phyloP scores from a whole-genome alignment of 805 yeast genomes.

The Wickerhamiella musiphila region DNA sequence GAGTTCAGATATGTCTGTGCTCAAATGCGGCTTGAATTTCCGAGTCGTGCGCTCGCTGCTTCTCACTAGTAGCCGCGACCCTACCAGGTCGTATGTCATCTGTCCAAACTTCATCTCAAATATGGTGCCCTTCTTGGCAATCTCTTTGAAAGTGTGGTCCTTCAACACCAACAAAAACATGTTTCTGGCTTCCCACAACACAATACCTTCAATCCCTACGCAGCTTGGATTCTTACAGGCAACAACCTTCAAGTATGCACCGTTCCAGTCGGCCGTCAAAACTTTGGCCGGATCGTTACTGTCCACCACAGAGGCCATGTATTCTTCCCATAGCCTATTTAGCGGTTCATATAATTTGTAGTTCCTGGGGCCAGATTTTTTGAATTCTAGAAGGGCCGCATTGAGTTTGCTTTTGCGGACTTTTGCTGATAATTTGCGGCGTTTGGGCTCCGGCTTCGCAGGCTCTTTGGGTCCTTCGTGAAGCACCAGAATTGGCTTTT shows the following conservation, averaged over 20 bases:
- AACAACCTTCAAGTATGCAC: conserved; percentile 45
- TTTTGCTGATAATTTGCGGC: no score
- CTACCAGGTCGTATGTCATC: conserved; percentile 62
- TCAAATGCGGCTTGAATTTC: conserved; percentile 68
- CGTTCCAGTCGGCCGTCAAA: conserved; percentile 67
- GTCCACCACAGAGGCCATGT: conserved; percentile 42
- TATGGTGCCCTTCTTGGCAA: conserved; percentile 51
- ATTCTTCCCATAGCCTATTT: conserved; percentile 56
- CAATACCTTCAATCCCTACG: conserved; percentile 55
- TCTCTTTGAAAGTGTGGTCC: conserved; percentile 25
- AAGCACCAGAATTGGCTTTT: conserved; percentile 21
- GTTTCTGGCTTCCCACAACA: conserved; percentile 69
- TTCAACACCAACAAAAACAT: conserved; percentile 46
- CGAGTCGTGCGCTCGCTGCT: conserved; percentile 67
- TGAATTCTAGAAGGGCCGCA: conserved; percentile 22
- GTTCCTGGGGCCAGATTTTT: conserved; percentile 8
- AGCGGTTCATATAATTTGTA: conserved; percentile 38
- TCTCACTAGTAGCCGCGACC: conserved; percentile 61
- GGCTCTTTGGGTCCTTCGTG: conserved; percentile 6
- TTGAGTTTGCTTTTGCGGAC: conserved; percentile 18
- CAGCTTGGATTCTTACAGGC: conserved; percentile 38
- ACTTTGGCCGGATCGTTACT: conserved; percentile 25
- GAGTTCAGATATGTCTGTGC: conserved; percentile 32
- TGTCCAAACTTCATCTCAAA: conserved; percentile 42
- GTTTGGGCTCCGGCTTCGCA: conserved; percentile 5